These are phyloP conservation scores for Uromyces viciae-fabae DNA, from an alignment of 1,284 basidiomycete genomes.

Conservation along the genomic window DNA sequence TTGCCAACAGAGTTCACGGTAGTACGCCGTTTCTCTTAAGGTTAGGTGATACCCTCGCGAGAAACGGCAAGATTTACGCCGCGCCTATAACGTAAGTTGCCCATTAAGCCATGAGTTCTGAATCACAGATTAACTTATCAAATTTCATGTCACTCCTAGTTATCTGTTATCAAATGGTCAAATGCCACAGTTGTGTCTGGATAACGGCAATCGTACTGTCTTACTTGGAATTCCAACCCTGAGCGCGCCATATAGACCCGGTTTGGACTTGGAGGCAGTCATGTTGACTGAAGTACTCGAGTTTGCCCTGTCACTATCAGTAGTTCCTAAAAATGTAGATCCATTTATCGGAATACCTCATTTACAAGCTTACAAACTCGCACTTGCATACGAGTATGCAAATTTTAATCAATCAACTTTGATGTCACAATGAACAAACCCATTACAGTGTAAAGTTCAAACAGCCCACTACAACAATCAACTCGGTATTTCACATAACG, in stretches of 20 bases:
- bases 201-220: slow-evolving; percentile 48
- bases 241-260: slow-evolving; percentile 60
- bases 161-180: slow-evolving; percentile 83
- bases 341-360: slow-evolving; percentile 75
- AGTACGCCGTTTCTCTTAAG: slow-evolving; percentile 72
- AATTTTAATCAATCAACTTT: slow-evolving; percentile 64
- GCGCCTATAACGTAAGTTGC: slow-evolving; percentile 77
- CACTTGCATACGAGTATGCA: slow-evolving; percentile 52
- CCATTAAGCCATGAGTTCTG: slow-evolving; percentile 14
- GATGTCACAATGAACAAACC: slow-evolving; percentile 55
- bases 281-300: slow-evolving; percentile 89
- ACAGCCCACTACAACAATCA: slow-evolving; percentile 53
- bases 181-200: slow-evolving; percentile 63
- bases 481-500: slow-evolving; percentile 53
- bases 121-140: slow-evolving; percentile 18
- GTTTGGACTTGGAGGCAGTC: slow-evolving; percentile 71
- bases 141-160: slow-evolving; percentile 57
- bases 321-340: slow-evolving; percentile 77
- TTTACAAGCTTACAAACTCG: slow-evolving; percentile 80
- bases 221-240: slow-evolving; percentile 67
- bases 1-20: slow-evolving; percentile 65
- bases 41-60: slow-evolving; percentile 75
- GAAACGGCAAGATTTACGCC: slow-evolving; percentile 72
- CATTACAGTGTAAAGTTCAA: slow-evolving; percentile 52
- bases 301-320: slow-evolving; percentile 75